Evolutionary conservation across 176 grass and related monocot species (phyloP), one percentile per base, ranked within the genome.

Genomic region (Triticum dicoccoides): DNA sequence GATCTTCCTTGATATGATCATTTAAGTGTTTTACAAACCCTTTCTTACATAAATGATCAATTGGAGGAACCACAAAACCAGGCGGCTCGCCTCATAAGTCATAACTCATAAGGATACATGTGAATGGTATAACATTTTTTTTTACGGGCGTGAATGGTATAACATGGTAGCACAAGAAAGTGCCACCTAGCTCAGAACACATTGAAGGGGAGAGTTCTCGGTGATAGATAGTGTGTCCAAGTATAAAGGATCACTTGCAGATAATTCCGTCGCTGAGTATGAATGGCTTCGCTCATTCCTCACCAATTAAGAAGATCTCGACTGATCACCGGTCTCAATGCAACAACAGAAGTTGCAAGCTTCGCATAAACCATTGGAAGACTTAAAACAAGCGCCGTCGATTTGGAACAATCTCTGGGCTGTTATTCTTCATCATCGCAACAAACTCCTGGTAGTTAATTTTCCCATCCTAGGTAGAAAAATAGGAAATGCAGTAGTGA

Each of bases 401-500:
- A 39, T 84, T 91, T 73, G 89, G 88, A 62, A 87, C 82, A 25
- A 92, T 88, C 7, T 91, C 96, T 20, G 91, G 65, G 47, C 81
- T 89, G 79, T 86, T 87, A 51, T 92, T 86, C 75, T 90, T 98
- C 96, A 98, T 98, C 96, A 98, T 98, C 2, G 93, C 92, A 59
- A 84, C 92, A 89, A 98, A 98, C 88, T 98, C 96, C 59, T 95
- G 30, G n/a, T 98, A 96, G 76, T 98, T 85, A 65, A 98, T 98
- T 94, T 77, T 98, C 82, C 93, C 96, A 88, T 98, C 96, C 96
- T 98, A 83, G 33, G 35, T 1, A 89, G 10, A 25, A 79, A 85
- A 61, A 76, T 8, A 67, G 6, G 33, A 86, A 25, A 82, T 5
- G 17, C n/a, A 12, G 61, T 21, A 86, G 21, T 88, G 61, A 85